Evolutionary conservation across 73 alveolate genomes (phyloP), one percentile per base, ranked within the genome.

Genomic region (Strombidium stylifer): DNA sequence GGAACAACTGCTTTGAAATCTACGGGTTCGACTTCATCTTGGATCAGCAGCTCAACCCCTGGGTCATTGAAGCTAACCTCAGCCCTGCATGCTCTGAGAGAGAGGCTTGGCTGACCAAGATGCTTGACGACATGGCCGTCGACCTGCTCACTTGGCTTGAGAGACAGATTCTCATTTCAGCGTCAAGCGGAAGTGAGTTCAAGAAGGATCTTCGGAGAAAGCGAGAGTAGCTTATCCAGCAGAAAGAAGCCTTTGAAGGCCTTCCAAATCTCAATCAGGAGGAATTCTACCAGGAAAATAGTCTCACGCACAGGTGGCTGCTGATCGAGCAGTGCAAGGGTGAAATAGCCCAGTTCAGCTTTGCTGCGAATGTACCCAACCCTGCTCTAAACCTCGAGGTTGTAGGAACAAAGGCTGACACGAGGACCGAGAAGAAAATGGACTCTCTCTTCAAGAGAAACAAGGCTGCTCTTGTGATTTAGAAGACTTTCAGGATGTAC

Each of bases 11-110:
- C 69, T 93, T 93, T 75, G 99, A 93, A 74, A 48, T 93, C 14
- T 93, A 62, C 84, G 99, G 98, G 24, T 90, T 90, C 62, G 98
- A 93, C 62, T 61, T 93, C 21, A 77, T 93, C 40, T 56, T 93
- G 31, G 99, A 93, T 72, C 55, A 78, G 8, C 44, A 70, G 27
- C 78, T 70, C 45, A 49, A 56, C 10, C 97, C 97, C n/a, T 89
- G 94, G 92, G 69, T 89, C 24, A 52, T 89, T 16, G 97, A 89
- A 73, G 94, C 80, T 1, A 85, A 85, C 46, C 50, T 89, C 14
- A 55, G 86, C 41, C 96, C 96, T 16, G 96, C 96, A n/a, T 87
- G 96, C 47, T 47, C 84, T 18, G 96, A 87, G 73, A 57, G 96
- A 53, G 67, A 91, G 15, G 70, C 60, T 4, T 87, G 88, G 77